These are phyloP conservation scores for Rubia peregrina DNA, from an alignment of 305 asterid genomes.

Conservation along the genomic window DNA sequence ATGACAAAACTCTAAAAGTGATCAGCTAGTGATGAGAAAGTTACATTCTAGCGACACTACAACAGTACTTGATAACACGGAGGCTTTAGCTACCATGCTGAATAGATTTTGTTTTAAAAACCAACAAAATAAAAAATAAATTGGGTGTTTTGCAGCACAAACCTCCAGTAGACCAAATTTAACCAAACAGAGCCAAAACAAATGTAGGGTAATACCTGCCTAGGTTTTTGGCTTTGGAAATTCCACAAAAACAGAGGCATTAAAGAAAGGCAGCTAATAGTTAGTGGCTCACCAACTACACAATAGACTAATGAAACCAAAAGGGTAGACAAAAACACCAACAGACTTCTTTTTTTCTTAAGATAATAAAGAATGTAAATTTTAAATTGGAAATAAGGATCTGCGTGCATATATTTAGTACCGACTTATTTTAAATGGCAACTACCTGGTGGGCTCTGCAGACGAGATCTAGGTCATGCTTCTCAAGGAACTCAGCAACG, in stretches of 20 bases:
- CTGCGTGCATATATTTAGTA: not conserved
- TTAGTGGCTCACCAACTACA: not conserved
- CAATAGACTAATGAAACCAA: not conserved
- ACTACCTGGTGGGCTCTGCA: conserved; percentile 29
- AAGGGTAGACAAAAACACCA: not conserved
- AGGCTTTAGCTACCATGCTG: not conserved
- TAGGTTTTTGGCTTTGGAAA: not conserved
- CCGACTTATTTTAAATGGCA: not conserved
- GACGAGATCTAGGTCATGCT: conserved; percentile 27
- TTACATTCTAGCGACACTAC: not conserved
- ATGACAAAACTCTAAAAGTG: not conserved
- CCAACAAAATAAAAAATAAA: not conserved
- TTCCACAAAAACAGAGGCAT: not conserved
- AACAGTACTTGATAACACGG: not conserved
- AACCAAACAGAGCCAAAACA: not conserved
- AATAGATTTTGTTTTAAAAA: too few relatives aligned
- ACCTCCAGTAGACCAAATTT: not conserved
- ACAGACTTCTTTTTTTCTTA: not conserved
- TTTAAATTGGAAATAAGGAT: not conserved
- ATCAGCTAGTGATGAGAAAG: conserved; percentile 1
- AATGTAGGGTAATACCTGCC: not conserved
- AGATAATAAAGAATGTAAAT: not conserved
- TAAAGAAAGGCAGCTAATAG: not conserved
- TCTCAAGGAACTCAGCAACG: conserved; percentile 22
- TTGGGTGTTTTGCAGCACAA: not conserved